phyloP scores from a whole-genome alignment of 2,329 filamentous ascomycete genomes.

The Thermoascus crustaceus region DNA sequence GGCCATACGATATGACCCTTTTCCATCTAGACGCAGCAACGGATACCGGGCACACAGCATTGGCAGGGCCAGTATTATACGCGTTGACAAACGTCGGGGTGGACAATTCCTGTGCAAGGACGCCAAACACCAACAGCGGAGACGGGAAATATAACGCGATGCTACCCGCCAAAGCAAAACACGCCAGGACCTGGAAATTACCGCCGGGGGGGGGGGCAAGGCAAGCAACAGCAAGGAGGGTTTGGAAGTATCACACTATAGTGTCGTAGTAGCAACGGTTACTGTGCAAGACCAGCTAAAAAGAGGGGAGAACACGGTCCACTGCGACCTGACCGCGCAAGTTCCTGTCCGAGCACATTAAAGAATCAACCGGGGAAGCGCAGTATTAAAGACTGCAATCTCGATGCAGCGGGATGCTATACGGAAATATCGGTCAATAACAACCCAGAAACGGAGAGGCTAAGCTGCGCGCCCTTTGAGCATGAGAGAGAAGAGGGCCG shows the following conservation, averaged over 20 bases:
- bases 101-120: neutral
- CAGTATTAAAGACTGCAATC: no score
- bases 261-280: neutral
- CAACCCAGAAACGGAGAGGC: no score
- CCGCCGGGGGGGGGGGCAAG: neutral
- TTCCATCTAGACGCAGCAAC: neutral
- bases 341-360: neutral
- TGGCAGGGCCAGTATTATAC: no score
- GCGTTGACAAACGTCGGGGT: neutral
- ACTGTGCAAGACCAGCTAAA: neutral
- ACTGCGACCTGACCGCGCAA: neutral
- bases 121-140: neutral
- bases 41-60: neutral
- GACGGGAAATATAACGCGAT: neutral
- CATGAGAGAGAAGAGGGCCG: no score
- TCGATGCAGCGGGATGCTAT: no score
- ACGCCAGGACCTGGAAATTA: neutral
- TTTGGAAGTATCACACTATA: conserved; percentile 1
- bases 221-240: conserved; percentile 1
- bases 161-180: neutral
- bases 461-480: no score
- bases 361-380: no score
- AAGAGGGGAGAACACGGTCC: conserved; percentile 1
- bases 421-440: no score
- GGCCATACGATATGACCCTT: neutral